phyloP scores from a whole-genome alignment of 2,329 filamentous ascomycete genomes.

The Cladophialophora carrionii region DNA sequence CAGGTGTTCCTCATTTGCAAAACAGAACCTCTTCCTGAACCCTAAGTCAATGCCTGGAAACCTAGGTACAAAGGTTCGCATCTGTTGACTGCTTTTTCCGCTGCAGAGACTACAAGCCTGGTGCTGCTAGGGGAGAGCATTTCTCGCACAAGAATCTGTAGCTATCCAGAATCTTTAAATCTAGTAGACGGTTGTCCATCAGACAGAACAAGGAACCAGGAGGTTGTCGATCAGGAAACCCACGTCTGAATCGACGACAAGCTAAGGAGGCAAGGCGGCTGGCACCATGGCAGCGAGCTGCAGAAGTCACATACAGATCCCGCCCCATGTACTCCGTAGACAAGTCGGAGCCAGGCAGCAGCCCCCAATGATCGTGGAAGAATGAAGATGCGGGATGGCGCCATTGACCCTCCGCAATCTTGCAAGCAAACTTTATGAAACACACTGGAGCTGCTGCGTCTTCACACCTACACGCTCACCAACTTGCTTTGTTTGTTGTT shows the following conservation, averaged over 20 bases:
- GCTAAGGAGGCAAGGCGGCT: background rate
- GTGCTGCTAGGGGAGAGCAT: background rate
- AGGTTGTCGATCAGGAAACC: too few species aligned
- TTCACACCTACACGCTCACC: background rate
- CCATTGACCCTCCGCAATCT: background rate
- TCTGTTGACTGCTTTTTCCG: background rate
- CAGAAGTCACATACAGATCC: background rate
- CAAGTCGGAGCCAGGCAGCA: background rate
- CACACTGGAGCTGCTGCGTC: background rate
- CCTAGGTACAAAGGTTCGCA: background rate
- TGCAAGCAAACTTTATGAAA: background rate
- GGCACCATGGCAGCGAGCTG: background rate
- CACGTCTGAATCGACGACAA: background rate
- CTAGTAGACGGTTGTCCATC: background rate
- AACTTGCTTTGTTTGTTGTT: background rate
- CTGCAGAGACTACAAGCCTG: background rate
- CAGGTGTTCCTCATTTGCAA: background rate
- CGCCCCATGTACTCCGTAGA: background rate
- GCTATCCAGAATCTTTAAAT: too few species aligned
- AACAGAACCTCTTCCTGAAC: background rate
- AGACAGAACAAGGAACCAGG: background rate
- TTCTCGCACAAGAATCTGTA: background rate
- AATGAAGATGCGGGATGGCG: background rate
- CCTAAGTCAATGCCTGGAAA: background rate
- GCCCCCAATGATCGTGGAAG: background rate